Evolutionary conservation across 2,329 filamentous ascomycete species (phyloP).

Genomic region (Calonectria naviculata): DNA sequence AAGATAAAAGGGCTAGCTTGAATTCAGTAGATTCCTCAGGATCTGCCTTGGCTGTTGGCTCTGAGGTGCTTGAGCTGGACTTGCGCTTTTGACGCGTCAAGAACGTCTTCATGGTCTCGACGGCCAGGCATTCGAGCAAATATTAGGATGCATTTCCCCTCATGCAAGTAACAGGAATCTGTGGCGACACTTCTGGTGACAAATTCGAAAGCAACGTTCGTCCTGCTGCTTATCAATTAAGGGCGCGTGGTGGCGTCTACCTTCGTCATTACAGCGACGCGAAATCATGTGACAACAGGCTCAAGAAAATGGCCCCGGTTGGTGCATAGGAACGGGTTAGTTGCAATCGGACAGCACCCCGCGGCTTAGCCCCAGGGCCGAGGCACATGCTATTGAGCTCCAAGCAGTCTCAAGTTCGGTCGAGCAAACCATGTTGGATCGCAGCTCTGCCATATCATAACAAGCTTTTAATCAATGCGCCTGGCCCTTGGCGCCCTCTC

Average conservation of each 20-base stretch:
- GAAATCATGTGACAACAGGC: slow-evolving; percentile 41
- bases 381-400: slow-evolving; percentile 48
- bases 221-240: slow-evolving; percentile 12
- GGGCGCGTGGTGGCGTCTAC: slow-evolving; percentile 24
- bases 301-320: slow-evolving; percentile 24
- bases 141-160: neutral
- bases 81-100: slow-evolving; percentile 66
- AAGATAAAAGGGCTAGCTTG: slow-evolving; percentile 86
- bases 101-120: slow-evolving; percentile 66
- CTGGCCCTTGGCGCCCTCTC: slow-evolving; percentile 15
- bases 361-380: slow-evolving; percentile 41
- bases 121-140: neutral
- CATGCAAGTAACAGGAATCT: neutral
- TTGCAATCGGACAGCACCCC: slow-evolving; percentile 35
- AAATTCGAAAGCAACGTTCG: neutral
- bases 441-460: slow-evolving; percentile 25
- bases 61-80: slow-evolving; percentile 27
- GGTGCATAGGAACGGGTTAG: slow-evolving; percentile 29
- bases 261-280: slow-evolving; percentile 25
- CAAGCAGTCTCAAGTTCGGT: neutral
- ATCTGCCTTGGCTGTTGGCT: slow-evolving; percentile 42
- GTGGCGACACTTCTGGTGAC: neutral
- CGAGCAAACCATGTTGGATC: slow-evolving; percentile 9
- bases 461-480: slow-evolving; percentile 31
- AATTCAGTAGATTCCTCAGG: slow-evolving; percentile 87